These are phyloP conservation scores for Alloteropsis angusta DNA, from an alignment of 202 grass and related monocot genomes.

Conservation along the genomic window DNA sequence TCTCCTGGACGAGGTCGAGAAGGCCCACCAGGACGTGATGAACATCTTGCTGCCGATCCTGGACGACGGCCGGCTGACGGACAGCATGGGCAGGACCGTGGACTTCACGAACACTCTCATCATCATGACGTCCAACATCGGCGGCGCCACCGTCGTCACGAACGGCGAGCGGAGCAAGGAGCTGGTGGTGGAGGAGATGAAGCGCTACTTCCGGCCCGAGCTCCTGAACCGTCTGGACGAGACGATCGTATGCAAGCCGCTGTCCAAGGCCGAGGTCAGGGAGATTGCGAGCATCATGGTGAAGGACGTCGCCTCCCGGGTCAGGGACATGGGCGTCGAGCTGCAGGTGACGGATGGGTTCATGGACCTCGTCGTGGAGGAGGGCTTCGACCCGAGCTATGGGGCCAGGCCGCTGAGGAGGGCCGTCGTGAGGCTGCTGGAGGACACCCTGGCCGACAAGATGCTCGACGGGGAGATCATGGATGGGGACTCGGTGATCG, in stretches of 20 bases:
- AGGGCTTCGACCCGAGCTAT: conserved; percentile 58
- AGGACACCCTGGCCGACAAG: conserved; percentile 52
- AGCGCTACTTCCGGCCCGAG: conserved; percentile 52
- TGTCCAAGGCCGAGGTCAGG: conserved; percentile 42
- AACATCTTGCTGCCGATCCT: conserved; percentile 60
- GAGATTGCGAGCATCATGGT: conserved; percentile 62
- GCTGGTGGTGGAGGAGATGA: conserved; percentile 69
- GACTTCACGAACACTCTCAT: conserved; percentile 63
- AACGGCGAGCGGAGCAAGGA: conserved; percentile 30
- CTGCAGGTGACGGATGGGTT: conserved; percentile 46
- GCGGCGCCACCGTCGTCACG: conserved; percentile 19
- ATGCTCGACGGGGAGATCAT: conserved; percentile 37
- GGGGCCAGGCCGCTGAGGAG: conserved; percentile 42
- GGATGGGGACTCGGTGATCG: conserved; percentile 33
- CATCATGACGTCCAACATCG: conserved; percentile 76
- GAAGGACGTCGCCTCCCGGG: conserved; percentile 15
- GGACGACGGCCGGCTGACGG: conserved; percentile 57
- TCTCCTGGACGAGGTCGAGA: conserved; percentile 54
- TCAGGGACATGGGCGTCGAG: conserved; percentile 39
- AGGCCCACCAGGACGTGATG: conserved; percentile 52
- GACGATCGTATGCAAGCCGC: conserved; percentile 62
- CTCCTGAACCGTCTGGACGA: conserved; percentile 68
- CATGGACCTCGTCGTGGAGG: conserved; percentile 44
- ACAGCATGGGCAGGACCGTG: conserved; percentile 48
- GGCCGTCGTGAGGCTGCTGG: conserved; percentile 53